Evolutionary conservation across 78 protist species (phyloP), one percentile per base, ranked within the genome.

Genomic region (Protostelium mycophagum): DNA sequence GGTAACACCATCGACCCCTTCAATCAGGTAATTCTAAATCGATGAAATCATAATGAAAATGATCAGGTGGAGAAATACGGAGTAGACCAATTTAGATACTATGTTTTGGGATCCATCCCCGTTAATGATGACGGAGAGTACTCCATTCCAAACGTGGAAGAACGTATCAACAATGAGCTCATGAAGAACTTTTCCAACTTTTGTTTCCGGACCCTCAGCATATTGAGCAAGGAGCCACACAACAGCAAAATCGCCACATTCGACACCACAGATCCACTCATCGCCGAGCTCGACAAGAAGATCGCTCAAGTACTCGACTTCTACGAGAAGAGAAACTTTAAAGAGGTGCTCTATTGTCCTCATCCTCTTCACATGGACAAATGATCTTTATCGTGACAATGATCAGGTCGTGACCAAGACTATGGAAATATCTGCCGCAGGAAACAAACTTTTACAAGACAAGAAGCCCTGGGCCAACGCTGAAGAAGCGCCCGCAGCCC

Each of bases 1-100:
- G 96, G 96, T 5, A 94, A 94, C 86, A 95, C 90, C 0, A 92
- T 97, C 25, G 97, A 96, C 51, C 97, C 97, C 34, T 28, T 63
- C 38, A 89, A 87, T 51, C 73, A 51, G 73, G 73, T 51, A 51
- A 25, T 51, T 16, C 73, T n/a, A n/a, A 51, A 51, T 16, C 73
- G 5, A 5, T 51, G 73, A 51, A 16, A 5, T n/a, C 73, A 25
- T 16, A 16, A 25, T 16, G 5, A 5, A 51, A 51, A 5, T 51
- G 31, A 90, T 35, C 28, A 9, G 0, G 85, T 90, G 28, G 88
- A 91, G 28, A 28, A 29, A 29, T 93, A 87, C 88, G 98, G 98
- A 28, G 31, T 91, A 5, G 99, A 97, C 86, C 35, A 38, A 1
- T 37, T 93, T 10, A 34, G 93, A 25, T 90, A 90, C 86, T 90